Percentiles rank a stretch among this genome's conserved stretches.
phyloP scores from a whole-genome alignment of 305 asterid genomes.

The Fraxinus sp. region DNA sequence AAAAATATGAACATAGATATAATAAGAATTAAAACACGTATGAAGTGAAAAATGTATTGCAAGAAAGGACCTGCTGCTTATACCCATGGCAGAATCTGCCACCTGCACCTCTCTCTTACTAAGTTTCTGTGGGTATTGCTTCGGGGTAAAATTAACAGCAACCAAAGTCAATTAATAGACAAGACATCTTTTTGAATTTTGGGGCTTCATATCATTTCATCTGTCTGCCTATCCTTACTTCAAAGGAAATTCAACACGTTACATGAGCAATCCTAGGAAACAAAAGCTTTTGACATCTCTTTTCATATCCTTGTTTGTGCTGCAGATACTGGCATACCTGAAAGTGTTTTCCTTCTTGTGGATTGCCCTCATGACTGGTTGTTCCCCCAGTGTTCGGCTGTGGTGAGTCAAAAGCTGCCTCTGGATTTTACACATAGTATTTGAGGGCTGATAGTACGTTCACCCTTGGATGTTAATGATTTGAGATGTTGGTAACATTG shows the following conservation, averaged over 20 bases:
- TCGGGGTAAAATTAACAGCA: not conserved
- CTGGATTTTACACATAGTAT: not conserved
- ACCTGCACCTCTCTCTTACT: not conserved
- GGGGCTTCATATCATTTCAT: not conserved
- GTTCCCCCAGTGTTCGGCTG: slow-evolving; percentile 93
- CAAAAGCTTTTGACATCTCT: not conserved
- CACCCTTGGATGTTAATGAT: not conserved
- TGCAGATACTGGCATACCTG: slow-evolving; percentile 74
- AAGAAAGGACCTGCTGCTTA: not conserved
- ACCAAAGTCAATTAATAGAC: not conserved
- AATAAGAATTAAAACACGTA: not conserved
- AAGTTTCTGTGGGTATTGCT: not conserved
- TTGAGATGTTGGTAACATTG: not conserved
- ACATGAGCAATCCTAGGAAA: not conserved
- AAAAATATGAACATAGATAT: not conserved
- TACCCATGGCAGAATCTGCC: not conserved
- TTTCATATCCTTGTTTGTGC: not conserved
- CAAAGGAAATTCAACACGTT: not conserved
- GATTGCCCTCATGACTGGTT: slow-evolving; percentile 99
- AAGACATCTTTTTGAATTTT: not conserved
- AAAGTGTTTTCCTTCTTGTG: slow-evolving; percentile 62
- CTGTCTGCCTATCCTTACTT: not conserved
- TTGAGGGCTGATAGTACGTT: not conserved
- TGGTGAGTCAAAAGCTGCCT: slow-evolving; percentile 53
- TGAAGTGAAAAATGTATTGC: not conserved